A percentile compares a stretch with the other conserved stretches of the same genome.
These are phyloP conservation scores for Dichomitus squalens DNA, from an alignment of 1,284 basidiomycete genomes.

Conservation along the genomic window DNA sequence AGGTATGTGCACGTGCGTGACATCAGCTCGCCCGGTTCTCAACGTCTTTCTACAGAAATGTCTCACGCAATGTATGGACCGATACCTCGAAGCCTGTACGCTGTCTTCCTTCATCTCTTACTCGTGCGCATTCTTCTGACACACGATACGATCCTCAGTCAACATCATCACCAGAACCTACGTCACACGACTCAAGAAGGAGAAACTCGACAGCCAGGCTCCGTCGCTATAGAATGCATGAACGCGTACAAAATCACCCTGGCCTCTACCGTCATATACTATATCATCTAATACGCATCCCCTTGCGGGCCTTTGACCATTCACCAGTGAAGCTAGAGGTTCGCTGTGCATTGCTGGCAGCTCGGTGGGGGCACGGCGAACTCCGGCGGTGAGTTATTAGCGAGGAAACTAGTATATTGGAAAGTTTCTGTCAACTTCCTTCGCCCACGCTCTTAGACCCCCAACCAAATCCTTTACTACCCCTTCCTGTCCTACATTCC, in stretches of 20 bases:
- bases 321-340: background rate
- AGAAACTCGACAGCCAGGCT: constrained; percentile 40
- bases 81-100: constrained; percentile 86
- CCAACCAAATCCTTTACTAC: constrained; percentile 75
- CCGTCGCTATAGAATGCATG: constrained; percentile 1
- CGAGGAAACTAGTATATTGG: constrained; percentile 67
- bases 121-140: background rate
- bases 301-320: background rate
- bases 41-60: constrained; percentile 55
- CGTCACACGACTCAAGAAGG: constrained; percentile 55
- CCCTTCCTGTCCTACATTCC: constrained; percentile 42
- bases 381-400: background rate
- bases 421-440: constrained; percentile 70
- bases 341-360: background rate
- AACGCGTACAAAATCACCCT: background rate
- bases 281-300: constrained; percentile 14
- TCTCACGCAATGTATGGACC: constrained; percentile 73
- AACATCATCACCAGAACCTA: constrained; percentile 76
- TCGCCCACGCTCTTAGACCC: constrained; percentile 78
- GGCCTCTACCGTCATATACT: constrained; percentile 1
- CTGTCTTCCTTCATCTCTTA: background rate
- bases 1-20: constrained; percentile 48
- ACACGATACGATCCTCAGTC: constrained; percentile 44
- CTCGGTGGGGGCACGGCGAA: background rate
- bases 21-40: background rate